These are phyloP conservation scores for Xylaria digitata DNA, from an alignment of 2,329 filamentous ascomycete genomes.

Conservation along the genomic window DNA sequence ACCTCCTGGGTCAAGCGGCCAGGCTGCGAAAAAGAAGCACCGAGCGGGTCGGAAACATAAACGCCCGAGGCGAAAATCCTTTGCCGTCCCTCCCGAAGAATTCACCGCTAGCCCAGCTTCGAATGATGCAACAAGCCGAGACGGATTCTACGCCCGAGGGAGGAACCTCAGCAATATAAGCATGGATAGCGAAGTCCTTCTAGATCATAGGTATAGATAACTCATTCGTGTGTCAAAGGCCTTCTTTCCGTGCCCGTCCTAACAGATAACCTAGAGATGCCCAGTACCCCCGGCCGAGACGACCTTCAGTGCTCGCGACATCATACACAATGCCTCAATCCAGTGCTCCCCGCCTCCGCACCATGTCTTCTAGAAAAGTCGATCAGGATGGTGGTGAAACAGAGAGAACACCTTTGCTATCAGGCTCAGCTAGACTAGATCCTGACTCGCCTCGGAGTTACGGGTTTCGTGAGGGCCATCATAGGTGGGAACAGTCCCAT, in stretches of 20 bases:
- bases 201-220: conserved; percentile 76
- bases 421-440: conserved; percentile 55
- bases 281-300: conserved; percentile 68
- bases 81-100: conserved; percentile 73
- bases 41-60: conserved; percentile 80
- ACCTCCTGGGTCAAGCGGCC: conserved; percentile 32
- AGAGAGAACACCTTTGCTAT: conserved; percentile 67
- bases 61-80: conserved; percentile 81
- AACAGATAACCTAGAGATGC: conserved; percentile 38
- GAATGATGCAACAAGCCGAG: conserved; percentile 38
- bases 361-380: conserved; percentile 31
- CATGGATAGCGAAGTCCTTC: conserved; percentile 85
- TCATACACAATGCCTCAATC: conserved; percentile 42
- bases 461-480: conserved; percentile 56
- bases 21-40: conserved; percentile 70
- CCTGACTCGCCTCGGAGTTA: conserved; percentile 52
- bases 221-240: background rate
- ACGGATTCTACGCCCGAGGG: conserved; percentile 63
- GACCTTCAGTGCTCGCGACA: conserved; percentile 61
- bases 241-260: background rate
- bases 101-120: conserved; percentile 47
- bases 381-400: conserved; percentile 59
- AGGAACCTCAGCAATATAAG: conserved; percentile 83
- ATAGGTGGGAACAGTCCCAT: conserved; percentile 45
- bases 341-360: conserved; percentile 44